A percentile compares a stretch with the other conserved stretches of the same genome.
These are phyloP conservation scores for Aschersonia sp. DNA, from an alignment of 2,329 filamentous ascomycete genomes.

Conservation along the genomic window DNA sequence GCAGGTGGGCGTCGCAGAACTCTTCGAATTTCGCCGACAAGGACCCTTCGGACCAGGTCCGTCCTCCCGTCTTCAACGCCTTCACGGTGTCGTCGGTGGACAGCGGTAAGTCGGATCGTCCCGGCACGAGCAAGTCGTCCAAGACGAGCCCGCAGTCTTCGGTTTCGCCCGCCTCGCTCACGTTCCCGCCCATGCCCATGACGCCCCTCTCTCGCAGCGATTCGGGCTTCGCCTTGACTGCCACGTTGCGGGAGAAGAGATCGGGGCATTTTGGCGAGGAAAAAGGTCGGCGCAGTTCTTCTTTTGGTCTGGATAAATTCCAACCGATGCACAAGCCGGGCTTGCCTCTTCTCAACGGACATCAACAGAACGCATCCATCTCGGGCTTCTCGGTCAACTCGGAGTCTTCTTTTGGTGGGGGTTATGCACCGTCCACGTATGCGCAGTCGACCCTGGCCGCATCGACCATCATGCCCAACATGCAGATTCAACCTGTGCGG, in stretches of 20 bases:
- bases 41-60: conserved; percentile 32
- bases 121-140: conserved; percentile 56
- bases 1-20: conserved; percentile 78
- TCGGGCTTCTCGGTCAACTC: conserved; percentile 47
- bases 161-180: conserved; percentile 61
- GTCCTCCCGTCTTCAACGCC: conserved; percentile 73
- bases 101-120: conserved; percentile 53
- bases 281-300: conserved; percentile 76
- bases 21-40: conserved; percentile 73
- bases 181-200: conserved; percentile 60
- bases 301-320: conserved; percentile 66
- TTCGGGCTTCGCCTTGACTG: conserved; percentile 75
- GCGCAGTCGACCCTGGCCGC: conserved; percentile 76
- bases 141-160: conserved; percentile 48
- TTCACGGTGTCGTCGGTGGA: conserved; percentile 67
- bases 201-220: conserved; percentile 81
- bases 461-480: conserved; percentile 75
- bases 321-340: conserved; percentile 54
- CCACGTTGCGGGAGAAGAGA: conserved; percentile 81
- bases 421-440: conserved; percentile 72
- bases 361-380: conserved; percentile 43
- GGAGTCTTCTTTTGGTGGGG: conserved; percentile 52
- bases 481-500: conserved; percentile 62
- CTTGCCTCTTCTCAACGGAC: conserved; percentile 57
- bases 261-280: conserved; percentile 81